A percentile compares a stretch with the other conserved stretches of the same genome.
Conservation (phyloP, 306 rosid genomes). For the Trifolium dubium region DNA sequence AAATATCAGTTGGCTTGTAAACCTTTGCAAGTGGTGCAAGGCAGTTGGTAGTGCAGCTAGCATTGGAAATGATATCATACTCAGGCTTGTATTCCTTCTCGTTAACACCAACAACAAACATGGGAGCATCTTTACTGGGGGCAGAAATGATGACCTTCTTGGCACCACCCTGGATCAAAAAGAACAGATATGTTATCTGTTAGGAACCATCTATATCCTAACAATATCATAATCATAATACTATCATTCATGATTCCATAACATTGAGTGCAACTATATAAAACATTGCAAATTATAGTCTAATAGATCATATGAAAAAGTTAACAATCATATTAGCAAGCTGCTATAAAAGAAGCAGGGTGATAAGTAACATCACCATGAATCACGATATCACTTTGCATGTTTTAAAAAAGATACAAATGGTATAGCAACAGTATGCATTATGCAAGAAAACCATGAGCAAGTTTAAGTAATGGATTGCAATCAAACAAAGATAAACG, state of each 20-base stretch:
- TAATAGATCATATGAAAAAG: neutral
- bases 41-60: constrained; percentile 94
- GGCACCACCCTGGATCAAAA: constrained; percentile 74
- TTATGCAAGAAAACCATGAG: neutral
- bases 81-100: constrained; percentile 82
- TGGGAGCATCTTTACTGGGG: constrained; percentile 92
- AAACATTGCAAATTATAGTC: neutral
- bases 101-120: constrained; percentile 91
- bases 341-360: neutral
- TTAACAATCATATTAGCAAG: neutral
- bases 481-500: neutral
- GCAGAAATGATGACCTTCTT: constrained; percentile 94
- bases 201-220: too few relatives aligned
- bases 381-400: neutral
- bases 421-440: neutral
- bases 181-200: too few relatives aligned
- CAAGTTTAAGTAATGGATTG: neutral
- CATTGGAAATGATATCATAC: constrained; percentile 64
- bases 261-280: neutral
- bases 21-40: constrained; percentile 92
- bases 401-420: neutral
- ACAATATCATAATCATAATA: too few relatives aligned
- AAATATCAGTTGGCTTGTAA: neutral
- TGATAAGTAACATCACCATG: neutral
- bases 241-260: too few relatives aligned